Conservation (phyloP, 1,139 yeast species). For the Groenewaldozyma auringiensis region DNA sequence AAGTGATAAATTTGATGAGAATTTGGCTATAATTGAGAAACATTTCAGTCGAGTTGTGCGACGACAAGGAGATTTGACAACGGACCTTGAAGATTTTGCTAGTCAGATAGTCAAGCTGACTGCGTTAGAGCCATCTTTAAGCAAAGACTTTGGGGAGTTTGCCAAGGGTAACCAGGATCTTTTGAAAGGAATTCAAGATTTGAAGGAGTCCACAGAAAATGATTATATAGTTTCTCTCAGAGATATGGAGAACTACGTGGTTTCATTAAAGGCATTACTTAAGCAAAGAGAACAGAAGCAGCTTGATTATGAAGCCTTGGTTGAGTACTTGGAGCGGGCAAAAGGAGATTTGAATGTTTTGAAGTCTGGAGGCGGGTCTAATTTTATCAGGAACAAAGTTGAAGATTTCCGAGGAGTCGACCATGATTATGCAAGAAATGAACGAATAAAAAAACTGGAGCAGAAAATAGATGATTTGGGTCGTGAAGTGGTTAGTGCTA, state of each 20-base stretch:
- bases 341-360: constrained; percentile 56
- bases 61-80: constrained; percentile 63
- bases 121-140: constrained; percentile 40
- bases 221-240: constrained; percentile 75
- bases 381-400: constrained; percentile 46
- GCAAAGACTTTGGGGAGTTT: constrained; percentile 47
- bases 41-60: constrained; percentile 66
- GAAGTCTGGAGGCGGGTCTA: constrained; percentile 47
- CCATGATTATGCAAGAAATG: constrained; percentile 48
- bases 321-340: constrained; percentile 68
- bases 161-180: constrained; percentile 46
- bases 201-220: constrained; percentile 65
- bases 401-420: constrained; percentile 56
- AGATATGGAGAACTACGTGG: constrained; percentile 81
- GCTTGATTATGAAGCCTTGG: constrained; percentile 79
- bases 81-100: constrained; percentile 66
- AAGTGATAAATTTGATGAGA: constrained; percentile 77
- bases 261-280: constrained; percentile 64
- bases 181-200: constrained; percentile 38
- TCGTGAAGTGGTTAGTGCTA: constrained; percentile 55
- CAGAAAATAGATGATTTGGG: constrained; percentile 52
- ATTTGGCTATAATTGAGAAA: constrained; percentile 67
- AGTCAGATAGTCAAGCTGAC: constrained; percentile 64
- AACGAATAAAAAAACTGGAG: constrained; percentile 44
- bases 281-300: constrained; percentile 87